Conservation (phyloP, 2,329 filamentous ascomycete species). For the Trichoderma koningii region DNA sequence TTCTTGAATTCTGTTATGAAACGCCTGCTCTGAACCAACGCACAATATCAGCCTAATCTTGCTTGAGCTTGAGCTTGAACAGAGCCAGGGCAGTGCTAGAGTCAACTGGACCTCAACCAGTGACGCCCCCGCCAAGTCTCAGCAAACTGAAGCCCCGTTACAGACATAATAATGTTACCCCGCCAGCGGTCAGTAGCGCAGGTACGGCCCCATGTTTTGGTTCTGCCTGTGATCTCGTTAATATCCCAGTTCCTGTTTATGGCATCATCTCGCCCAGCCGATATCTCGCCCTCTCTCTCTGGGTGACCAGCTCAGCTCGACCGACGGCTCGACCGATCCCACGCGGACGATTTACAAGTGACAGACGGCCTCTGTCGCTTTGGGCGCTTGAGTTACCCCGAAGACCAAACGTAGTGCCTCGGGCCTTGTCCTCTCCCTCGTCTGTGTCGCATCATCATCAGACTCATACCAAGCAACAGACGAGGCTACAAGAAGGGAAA, state of each 20-base stretch:
- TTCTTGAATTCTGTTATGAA: background rate
- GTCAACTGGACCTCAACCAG: slow-evolving; percentile 11
- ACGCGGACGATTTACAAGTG: background rate
- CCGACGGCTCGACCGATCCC: background rate
- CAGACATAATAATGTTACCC: slow-evolving; percentile 27
- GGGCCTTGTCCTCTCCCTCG: background rate
- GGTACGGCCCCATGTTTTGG: slow-evolving; percentile 18
- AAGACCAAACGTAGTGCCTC: background rate
- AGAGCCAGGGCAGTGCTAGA: background rate
- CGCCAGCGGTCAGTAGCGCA: slow-evolving; percentile 27
- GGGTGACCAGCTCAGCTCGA: slow-evolving; percentile 1
- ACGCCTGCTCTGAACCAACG: no score
- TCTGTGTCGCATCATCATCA: background rate
- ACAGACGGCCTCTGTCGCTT: background rate
- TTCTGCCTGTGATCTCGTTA: background rate
- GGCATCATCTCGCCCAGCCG: slow-evolving; percentile 12
- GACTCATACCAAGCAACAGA: background rate
- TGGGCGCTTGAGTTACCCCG: background rate
- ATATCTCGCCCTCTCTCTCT: slow-evolving; percentile 4
- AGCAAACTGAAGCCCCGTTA: slow-evolving; percentile 26
- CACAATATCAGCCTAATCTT: slow-evolving; percentile 15
- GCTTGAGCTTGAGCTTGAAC: background rate
- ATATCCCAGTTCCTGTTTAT: slow-evolving; percentile 5
- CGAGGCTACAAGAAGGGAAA: slow-evolving; percentile 14
- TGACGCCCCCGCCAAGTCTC: slow-evolving; percentile 27